phyloP scores from a whole-genome alignment of 1,284 basidiomycete species.

The Puccinia hordei region DNA sequence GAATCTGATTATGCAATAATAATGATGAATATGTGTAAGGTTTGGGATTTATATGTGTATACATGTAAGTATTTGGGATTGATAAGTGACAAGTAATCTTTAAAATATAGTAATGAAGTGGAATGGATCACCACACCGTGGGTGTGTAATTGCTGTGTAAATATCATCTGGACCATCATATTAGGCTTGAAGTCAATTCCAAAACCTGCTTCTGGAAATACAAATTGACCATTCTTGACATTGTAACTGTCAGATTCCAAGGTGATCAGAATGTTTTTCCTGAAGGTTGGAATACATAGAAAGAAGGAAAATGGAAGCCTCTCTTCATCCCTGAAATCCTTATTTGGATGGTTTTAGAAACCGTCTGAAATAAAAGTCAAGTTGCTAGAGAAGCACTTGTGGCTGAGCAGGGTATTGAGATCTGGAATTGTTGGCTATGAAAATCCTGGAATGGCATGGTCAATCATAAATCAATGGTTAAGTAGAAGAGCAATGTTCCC shows the following conservation, averaged over 20 bases:
- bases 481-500: neutral
- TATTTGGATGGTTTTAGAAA: neutral
- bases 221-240: constrained; percentile 9
- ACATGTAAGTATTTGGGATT: no score
- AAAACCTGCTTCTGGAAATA: neutral
- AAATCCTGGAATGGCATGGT: neutral
- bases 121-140: no score
- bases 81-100: no score
- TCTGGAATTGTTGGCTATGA: neutral
- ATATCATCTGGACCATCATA: neutral
- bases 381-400: neutral
- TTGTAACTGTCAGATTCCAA: neutral
- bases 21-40: no score
- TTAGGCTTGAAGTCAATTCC: constrained; percentile 1
- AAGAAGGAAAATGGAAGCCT: neutral
- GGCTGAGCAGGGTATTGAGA: neutral
- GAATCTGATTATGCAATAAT: no score
- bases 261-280: neutral
- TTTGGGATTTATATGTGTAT: no score
- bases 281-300: neutral
- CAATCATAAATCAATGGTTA: neutral
- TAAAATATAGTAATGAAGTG: no score
- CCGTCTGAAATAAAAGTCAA: neutral
- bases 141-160: neutral
- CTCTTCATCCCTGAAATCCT: neutral